phyloP scores from a whole-genome alignment of 805 yeast species.

The Lachancea kluyveri region DNA sequence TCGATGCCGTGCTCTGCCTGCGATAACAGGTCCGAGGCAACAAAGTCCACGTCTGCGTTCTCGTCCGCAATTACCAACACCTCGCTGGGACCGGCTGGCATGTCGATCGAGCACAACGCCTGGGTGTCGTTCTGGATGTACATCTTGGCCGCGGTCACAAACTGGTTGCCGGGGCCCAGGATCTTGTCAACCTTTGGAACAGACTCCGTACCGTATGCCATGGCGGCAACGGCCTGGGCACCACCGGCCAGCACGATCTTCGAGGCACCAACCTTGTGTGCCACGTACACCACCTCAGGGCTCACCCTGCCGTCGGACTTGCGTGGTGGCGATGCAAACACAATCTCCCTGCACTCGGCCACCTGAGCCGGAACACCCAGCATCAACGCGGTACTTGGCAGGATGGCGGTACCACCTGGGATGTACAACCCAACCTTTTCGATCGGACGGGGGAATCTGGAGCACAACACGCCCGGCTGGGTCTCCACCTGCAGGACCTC shows the following conservation, averaged over 20 bases:
- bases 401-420: slow-evolving; percentile 98
- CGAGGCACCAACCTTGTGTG: slow-evolving; percentile 89
- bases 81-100: slow-evolving; percentile 99
- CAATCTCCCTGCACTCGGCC: slow-evolving; percentile 91
- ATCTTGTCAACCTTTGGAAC: slow-evolving; percentile 94
- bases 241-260: slow-evolving; percentile 96
- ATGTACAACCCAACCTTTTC: slow-evolving; percentile 92
- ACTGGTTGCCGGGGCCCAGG: slow-evolving; percentile 98
- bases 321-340: slow-evolving; percentile 94
- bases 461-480: slow-evolving; percentile 87
- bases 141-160: slow-evolving; percentile 99
- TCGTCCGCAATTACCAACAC: slow-evolving; percentile 93
- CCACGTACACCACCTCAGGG: slow-evolving; percentile 97
- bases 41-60: slow-evolving; percentile 87
- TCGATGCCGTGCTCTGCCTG: slow-evolving; percentile 99
- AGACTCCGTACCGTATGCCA: slow-evolving; percentile 96
- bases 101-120: slow-evolving; percentile 93
- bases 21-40: slow-evolving; percentile 91
- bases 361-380: slow-evolving; percentile 97
- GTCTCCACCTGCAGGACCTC: slow-evolving; percentile 82
- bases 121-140: slow-evolving; percentile 90
- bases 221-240: slow-evolving; percentile 97
- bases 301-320: slow-evolving; percentile 79
- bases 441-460: slow-evolving; percentile 91
- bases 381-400: slow-evolving; percentile 97